Conservation (phyloP, 352 stramenopile genomes). For the Phytophthora pini region DNA sequence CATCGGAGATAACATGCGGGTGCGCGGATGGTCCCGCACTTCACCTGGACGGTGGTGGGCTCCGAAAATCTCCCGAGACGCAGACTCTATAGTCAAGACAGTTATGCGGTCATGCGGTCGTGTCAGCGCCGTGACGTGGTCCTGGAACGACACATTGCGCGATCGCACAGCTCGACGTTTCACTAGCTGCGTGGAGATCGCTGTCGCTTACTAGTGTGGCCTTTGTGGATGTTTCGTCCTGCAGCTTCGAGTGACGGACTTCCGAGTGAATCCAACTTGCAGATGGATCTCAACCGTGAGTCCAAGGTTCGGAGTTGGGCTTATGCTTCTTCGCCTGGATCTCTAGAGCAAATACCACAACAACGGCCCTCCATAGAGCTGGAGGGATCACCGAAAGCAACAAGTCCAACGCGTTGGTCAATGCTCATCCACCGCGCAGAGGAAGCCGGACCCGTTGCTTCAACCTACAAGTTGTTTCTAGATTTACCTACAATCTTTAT, state of each 20-base stretch:
- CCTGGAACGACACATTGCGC: neutral
- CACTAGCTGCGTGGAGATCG: neutral
- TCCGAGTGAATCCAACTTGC: neutral
- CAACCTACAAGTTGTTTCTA: slow-evolving; percentile 7
- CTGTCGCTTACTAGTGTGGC: too few relatives aligned
- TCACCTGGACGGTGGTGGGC: slow-evolving; percentile 1
- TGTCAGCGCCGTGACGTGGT: neutral
- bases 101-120: neutral
- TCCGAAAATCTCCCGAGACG: neutral
- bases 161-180: slow-evolving; percentile 13
- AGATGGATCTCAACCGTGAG: neutral
- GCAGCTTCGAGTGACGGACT: too few relatives aligned
- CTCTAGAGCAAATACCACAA: neutral
- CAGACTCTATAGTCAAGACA: neutral
- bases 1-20: slow-evolving; percentile 7
- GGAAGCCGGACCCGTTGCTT: neutral
- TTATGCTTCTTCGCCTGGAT: too few relatives aligned
- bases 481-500: slow-evolving; percentile 2
- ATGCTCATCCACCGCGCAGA: neutral
- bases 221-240: too few relatives aligned
- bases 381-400: slow-evolving; percentile 7
- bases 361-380: neutral
- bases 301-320: neutral
- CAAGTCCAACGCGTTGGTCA: slow-evolving; percentile 22
- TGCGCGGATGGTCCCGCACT: slow-evolving; percentile 22